Percentiles rank a stretch among this genome's conserved stretches.
Evolutionary conservation across 1,284 basidiomycete species (phyloP).

Genomic region (Neolentinus lepideus): DNA sequence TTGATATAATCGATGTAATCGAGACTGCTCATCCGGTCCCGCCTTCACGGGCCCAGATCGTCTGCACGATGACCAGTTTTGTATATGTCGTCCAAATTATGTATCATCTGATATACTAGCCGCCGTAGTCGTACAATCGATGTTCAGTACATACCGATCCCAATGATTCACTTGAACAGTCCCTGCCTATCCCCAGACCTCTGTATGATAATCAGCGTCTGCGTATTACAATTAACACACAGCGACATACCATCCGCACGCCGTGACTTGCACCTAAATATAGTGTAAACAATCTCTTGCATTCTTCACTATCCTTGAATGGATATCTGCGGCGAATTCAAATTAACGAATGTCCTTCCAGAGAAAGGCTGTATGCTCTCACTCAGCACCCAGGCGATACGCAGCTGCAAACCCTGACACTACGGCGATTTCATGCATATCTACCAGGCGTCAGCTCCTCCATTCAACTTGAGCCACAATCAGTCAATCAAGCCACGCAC

Average conservation of each 20-base stretch:
- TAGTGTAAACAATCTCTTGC: slow-evolving; percentile 38
- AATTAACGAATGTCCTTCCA: too few relatives aligned
- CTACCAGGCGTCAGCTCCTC: slow-evolving; percentile 20
- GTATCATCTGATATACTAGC: not conserved
- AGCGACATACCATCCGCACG: slow-evolving; percentile 25
- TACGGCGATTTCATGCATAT: slow-evolving; percentile 56
- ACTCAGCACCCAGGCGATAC: slow-evolving; percentile 46
- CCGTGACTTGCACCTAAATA: slow-evolving; percentile 35
- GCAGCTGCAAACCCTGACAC: slow-evolving; percentile 54
- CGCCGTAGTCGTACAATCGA: not conserved
- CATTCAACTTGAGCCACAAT: slow-evolving; percentile 2
- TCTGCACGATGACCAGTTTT: not conserved
- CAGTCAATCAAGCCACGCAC: slow-evolving; percentile 3
- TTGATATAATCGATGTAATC: not conserved
- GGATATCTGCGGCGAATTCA: slow-evolving; percentile 19
- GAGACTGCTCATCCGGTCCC: not conserved
- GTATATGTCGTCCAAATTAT: not conserved
- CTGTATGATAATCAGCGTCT: slow-evolving; percentile 2
- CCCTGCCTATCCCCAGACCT: slow-evolving; percentile 24
- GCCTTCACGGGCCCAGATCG: too few relatives aligned
- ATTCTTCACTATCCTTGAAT: slow-evolving; percentile 33
- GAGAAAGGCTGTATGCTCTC: too few relatives aligned
- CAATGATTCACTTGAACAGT: slow-evolving; percentile 14
- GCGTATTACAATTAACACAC: too few relatives aligned
- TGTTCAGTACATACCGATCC: not conserved